Evolutionary conservation across 2,329 filamentous ascomycete genomes (phyloP), one percentile per base, ranked within the genome.

Genomic region (Epichloe festucae): DNA sequence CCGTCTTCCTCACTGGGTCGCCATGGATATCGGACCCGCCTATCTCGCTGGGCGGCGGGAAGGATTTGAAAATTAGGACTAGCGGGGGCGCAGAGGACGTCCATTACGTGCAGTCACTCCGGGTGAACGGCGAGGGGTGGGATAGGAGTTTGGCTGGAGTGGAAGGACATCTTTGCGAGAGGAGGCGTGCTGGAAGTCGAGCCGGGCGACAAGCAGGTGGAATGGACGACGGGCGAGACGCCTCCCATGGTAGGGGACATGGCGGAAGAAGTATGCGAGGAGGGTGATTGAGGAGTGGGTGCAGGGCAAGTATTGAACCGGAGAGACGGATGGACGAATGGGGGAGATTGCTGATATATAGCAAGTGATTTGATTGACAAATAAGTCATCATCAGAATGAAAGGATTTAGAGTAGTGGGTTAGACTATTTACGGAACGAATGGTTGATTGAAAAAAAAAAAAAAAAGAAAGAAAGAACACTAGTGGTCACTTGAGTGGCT

Each of bases 151-250:
- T 88, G 84, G 84, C 64, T 87, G 12, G 72, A 71, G 19, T 87
- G 80, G 79, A 66, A 77, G 15, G 81, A 86, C 57, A 65, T 17
- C 17, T 87, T 87, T 63, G 76, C 73, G 2, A 61, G 76, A 3
- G 82, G 81, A 8, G 83, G 81, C 0, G 79, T 69, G 1, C 63
- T 87, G 57, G 78, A 85, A 41, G 85, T 84, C 60, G 74, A 78
- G 17, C 67, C 87, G n/a, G 83, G 82, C 0, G 46, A 62, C 1
- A 64, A 71, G 38, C 71, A 75, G 5, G 67, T 59, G 15, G 64
- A 72, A 52, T 86, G 82, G 82, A 74, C 75, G 4, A 79, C 74
- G 1, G 81, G 79, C 0, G 68, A 71, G n/a, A 56, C 73, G 49
- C 82, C 81, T 12, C 82, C 82, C 3, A 84, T 78, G 58, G 79